A percentile compares a stretch with the other conserved stretches of the same genome.
These are phyloP conservation scores for Tricholoma terreum DNA, from an alignment of 768 basidiomycete species.

Conservation along the genomic window DNA sequence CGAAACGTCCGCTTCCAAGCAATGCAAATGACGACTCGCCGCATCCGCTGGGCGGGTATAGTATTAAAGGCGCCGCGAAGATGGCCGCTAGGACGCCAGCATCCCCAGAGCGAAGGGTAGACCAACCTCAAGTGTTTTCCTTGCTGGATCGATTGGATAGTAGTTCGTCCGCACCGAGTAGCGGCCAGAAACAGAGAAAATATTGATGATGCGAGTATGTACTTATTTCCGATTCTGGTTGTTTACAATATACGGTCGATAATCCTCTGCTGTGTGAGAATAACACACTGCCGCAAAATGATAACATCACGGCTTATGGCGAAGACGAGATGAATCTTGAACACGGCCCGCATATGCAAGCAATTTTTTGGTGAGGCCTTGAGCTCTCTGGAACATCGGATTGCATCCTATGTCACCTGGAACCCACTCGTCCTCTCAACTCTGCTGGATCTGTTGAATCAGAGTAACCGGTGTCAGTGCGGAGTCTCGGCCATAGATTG, in stretches of 20 bases:
- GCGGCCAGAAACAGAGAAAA: conserved; percentile 24
- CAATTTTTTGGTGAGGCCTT: too few relatives aligned
- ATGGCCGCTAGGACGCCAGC: conserved; percentile 5
- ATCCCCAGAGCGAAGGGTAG: conserved; percentile 1
- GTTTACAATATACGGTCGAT: neutral
- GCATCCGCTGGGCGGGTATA: conserved; percentile 40
- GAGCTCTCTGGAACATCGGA: too few relatives aligned
- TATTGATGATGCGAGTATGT: conserved; percentile 13
- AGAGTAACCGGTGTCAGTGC: too few relatives aligned
- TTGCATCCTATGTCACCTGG: too few relatives aligned
- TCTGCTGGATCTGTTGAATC: too few relatives aligned
- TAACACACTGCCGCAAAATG: too few relatives aligned
- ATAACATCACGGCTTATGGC: too few relatives aligned
- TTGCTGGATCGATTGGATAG: conserved; percentile 36
- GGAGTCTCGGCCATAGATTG: too few relatives aligned
- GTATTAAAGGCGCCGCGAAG: conserved; percentile 53
- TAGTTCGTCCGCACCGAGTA: conserved; percentile 12
- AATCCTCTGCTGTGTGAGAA: neutral
- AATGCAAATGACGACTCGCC: neutral
- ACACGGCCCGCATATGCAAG: too few relatives aligned
- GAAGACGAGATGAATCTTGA: too few relatives aligned
- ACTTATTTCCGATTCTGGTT: neutral
- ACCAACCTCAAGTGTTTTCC: conserved; percentile 19
- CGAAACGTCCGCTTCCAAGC: conserved; percentile 1
- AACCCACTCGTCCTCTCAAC: too few relatives aligned